Evolutionary conservation across 176 grass and related monocot species (phyloP).

Genomic region (Metroxylon sagu): DNA sequence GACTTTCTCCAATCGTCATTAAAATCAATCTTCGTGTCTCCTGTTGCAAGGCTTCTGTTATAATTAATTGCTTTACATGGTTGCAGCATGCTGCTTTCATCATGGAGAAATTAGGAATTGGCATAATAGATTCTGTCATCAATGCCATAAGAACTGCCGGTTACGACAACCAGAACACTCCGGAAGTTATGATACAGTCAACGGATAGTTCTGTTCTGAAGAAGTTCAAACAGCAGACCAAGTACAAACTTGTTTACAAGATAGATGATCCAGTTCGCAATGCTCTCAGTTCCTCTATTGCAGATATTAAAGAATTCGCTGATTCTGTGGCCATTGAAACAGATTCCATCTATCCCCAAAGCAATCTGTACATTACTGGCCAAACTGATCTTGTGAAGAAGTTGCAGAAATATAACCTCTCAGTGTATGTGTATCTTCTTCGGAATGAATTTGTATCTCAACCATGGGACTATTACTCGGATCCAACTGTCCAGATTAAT

Average conservation of each 20-base stretch:
- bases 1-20: neutral
- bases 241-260: slow-evolving; percentile 78
- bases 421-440: slow-evolving; percentile 57
- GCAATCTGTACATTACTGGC: slow-evolving; percentile 20
- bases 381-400: slow-evolving; percentile 53
- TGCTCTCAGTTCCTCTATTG: slow-evolving; percentile 29
- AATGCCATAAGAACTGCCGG: slow-evolving; percentile 36
- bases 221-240: slow-evolving; percentile 64
- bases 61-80: slow-evolving; percentile 1
- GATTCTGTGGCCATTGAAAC: slow-evolving; percentile 41
- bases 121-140: slow-evolving; percentile 48
- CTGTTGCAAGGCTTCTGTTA: no score
- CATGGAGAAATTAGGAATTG: slow-evolving; percentile 46
- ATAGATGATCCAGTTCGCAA: slow-evolving; percentile 47
- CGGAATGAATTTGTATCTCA: slow-evolving; percentile 71
- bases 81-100: slow-evolving; percentile 73
- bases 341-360: slow-evolving; percentile 39
- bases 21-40: neutral
- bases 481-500: slow-evolving; percentile 52
- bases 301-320: slow-evolving; percentile 65
- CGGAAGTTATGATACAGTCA: slow-evolving; percentile 67
- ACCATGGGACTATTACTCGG: slow-evolving; percentile 67
- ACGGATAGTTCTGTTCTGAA: slow-evolving; percentile 65
- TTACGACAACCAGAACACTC: slow-evolving; percentile 44
- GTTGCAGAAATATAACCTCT: slow-evolving; percentile 45